Evolutionary conservation across 2,329 filamentous ascomycete genomes (phyloP), one percentile per base, ranked within the genome.

Genomic region (Aspergillus ustus): DNA sequence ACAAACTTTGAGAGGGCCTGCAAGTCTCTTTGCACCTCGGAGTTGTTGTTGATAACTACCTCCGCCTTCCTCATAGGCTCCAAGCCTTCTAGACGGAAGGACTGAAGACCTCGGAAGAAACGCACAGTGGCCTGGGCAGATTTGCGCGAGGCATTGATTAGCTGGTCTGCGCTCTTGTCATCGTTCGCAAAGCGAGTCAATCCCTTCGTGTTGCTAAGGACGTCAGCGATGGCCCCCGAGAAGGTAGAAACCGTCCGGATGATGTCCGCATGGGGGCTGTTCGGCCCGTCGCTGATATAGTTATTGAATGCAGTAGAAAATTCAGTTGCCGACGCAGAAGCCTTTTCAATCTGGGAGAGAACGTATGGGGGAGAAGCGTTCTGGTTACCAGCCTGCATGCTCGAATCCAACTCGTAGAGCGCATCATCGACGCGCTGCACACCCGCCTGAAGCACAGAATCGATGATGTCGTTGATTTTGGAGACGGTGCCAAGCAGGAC

Each of bases 241-340:
- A 98, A 97, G 56, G 93, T 87, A 72, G 92, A 95, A 70, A 97
- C 91, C 0, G 92, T 92, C 74, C 93, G 93, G 77, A 98, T 98
- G 63, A 99, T 90, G 62, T 97, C 93, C 2, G 91, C 87, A 72
- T 97, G 92, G 9, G 89, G 89, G 74, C 91, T 92, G 76, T 93
- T 96, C 5, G 94, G 93, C 0, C 95, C 95, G 73, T 99, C 95
- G 7, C 94, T 95, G 70, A 99, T 96, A 77, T 96, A 98, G 78
- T 96, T 96, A 82, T 97, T 99, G 84, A 98, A 99, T 0, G 95
- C 90, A 0, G 94, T 98, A 1, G 94, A 95, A 78, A 99, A 99
- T 75, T 99, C 95, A 78, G 96, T 98, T 13, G 95, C 92, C 67
- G 89, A 96, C 9, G 93, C 88, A 7, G 93, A 95, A 0, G 95